A percentile compares a stretch with the other conserved stretches of the same genome.
Conservation (phyloP, 495 filamentous ascomycete species). For the Talaromyces nanjingensis region DNA sequence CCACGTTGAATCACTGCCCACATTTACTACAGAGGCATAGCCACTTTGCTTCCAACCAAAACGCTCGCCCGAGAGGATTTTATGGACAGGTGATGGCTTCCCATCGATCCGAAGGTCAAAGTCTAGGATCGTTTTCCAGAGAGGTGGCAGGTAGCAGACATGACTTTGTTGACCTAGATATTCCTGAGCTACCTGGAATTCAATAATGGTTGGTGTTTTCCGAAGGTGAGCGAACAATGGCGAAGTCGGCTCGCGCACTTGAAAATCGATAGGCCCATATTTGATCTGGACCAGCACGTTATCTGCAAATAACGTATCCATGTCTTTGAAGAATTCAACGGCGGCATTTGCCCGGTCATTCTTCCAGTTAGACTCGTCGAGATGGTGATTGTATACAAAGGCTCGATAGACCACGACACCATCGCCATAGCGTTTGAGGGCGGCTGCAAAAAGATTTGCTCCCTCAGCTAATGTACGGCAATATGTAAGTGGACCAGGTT, state of each 20-base stretch:
- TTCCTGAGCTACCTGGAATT: constrained; percentile 61
- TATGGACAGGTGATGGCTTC: constrained; percentile 41
- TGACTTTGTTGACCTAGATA: constrained; percentile 69
- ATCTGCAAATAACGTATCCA: constrained; percentile 60
- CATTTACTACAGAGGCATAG: constrained; percentile 62
- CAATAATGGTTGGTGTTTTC: constrained; percentile 54
- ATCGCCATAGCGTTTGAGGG: constrained; percentile 48
- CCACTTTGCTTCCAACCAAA: constrained; percentile 54
- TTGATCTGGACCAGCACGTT: constrained; percentile 71
- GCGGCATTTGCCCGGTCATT: constrained; percentile 64
- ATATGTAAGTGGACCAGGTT: constrained; percentile 63
- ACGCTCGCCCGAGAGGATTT: constrained; percentile 52
- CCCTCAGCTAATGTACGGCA: constrained; percentile 63
- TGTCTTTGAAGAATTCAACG: constrained; percentile 56
- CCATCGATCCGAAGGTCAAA: constrained; percentile 59
- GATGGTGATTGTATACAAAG: constrained; percentile 60
- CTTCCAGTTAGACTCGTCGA: constrained; percentile 53
- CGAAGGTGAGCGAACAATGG: constrained; percentile 59
- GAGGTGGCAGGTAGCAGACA: constrained; percentile 56
- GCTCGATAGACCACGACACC: constrained; percentile 67
- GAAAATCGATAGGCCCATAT: constrained; percentile 70
- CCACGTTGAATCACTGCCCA: constrained; percentile 61
- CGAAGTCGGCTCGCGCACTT: constrained; percentile 63
- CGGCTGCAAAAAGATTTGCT: constrained; percentile 62
- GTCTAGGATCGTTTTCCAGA: constrained; percentile 61